Conservation (phyloP, 164 flowering plant species). For the Magnolia sinica region DNA sequence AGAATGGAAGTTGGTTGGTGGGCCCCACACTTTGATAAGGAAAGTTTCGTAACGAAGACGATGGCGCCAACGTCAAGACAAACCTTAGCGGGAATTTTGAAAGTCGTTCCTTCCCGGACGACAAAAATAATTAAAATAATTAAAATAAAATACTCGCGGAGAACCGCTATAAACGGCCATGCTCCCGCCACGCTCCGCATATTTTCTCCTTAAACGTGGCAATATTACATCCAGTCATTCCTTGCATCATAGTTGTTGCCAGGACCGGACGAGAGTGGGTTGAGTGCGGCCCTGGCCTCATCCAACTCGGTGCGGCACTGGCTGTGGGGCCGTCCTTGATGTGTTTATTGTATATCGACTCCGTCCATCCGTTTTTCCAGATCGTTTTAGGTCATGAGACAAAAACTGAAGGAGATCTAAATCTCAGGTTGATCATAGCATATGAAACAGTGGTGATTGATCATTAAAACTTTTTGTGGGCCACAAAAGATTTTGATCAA, state of each 20-base stretch:
- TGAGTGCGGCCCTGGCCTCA: no score
- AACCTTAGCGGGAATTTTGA: conserved; percentile 5
- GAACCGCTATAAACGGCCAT: not conserved
- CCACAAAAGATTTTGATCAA: no score
- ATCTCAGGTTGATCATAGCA: no score
- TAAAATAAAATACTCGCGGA: not conserved
- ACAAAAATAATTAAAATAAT: not conserved
- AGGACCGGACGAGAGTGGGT: not conserved
- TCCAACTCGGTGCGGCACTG: no score
- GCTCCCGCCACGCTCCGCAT: not conserved
- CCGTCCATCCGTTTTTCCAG: no score
- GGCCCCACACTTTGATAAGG: not conserved
- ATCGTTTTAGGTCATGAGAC: no score
- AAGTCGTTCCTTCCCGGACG: conserved; percentile 2
- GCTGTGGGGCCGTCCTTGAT: no score
- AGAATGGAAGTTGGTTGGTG: not conserved
- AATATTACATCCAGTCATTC: not conserved
- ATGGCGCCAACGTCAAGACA: not conserved
- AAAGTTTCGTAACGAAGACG: not conserved
- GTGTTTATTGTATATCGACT: no score
- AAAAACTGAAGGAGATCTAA: no score
- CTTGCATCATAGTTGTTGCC: not conserved
- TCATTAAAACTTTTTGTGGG: no score
- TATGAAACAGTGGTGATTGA: no score
- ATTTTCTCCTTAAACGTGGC: not conserved